Percentiles rank a stretch among this genome's conserved stretches.
Conservation (phyloP, 495 filamentous ascomycete species). For the Oidiodendron maius region DNA sequence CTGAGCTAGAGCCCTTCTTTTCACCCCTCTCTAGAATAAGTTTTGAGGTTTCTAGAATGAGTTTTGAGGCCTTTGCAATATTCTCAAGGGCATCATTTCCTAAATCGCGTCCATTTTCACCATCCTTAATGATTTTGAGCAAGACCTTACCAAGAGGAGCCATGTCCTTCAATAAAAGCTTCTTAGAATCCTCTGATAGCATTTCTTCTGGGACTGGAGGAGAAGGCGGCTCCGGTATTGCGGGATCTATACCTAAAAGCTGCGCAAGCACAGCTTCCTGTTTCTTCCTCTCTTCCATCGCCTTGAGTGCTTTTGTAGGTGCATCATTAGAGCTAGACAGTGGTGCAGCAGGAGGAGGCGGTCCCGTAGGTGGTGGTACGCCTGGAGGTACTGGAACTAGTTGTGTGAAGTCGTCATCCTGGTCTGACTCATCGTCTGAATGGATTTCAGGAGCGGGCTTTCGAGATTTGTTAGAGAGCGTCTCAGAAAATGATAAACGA, state of each 20-base stretch:
- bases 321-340: neutral
- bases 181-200: constrained; percentile 27
- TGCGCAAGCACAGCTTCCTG: constrained; percentile 49
- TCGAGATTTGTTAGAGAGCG: constrained; percentile 42
- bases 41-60: constrained; percentile 4
- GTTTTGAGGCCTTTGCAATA: constrained; percentile 36
- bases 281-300: constrained; percentile 40
- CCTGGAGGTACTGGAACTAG: constrained; percentile 12
- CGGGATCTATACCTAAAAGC: constrained; percentile 45
- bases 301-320: constrained; percentile 32
- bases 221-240: constrained; percentile 20
- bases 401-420: constrained; percentile 29
- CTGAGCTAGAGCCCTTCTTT: neutral
- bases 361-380: constrained; percentile 8
- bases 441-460: constrained; percentile 41
- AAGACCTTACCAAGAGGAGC: constrained; percentile 24
- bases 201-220: constrained; percentile 19
- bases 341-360: constrained; percentile 3
- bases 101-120: constrained; percentile 13
- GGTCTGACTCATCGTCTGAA: constrained; percentile 44
- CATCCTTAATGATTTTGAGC: constrained; percentile 27
- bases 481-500: constrained; percentile 51
- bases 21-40: neutral
- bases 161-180: constrained; percentile 36
- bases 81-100: constrained; percentile 33